Evolutionary conservation across 495 filamentous ascomycete species (phyloP).

Genomic region (Podospora australis): DNA sequence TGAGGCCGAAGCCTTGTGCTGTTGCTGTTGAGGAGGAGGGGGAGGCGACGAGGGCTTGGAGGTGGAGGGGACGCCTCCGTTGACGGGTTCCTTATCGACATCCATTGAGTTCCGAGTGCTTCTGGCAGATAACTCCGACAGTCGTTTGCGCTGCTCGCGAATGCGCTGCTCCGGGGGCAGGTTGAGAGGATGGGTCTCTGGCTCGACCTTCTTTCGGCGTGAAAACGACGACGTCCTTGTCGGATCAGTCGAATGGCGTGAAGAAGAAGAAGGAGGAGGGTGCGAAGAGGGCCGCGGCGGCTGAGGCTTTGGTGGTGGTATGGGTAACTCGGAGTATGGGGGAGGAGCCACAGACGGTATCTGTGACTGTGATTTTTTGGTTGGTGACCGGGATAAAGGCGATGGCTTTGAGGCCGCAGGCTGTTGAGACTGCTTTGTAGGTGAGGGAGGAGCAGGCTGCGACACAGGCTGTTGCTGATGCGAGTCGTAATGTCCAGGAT

Average conservation of each 20-base stretch:
- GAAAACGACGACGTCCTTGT: constrained; percentile 25
- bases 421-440: constrained; percentile 16
- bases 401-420: constrained; percentile 17
- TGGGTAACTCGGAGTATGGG: too few species aligned
- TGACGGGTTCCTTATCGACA: constrained; percentile 61
- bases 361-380: constrained; percentile 24
- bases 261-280: constrained; percentile 34
- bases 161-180: constrained; percentile 77
- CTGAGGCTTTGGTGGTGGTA: constrained; percentile 22
- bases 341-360: too few species aligned
- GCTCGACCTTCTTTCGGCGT: constrained; percentile 51
- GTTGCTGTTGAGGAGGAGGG: too few species aligned
- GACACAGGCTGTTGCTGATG: constrained; percentile 6
- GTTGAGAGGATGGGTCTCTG: constrained; percentile 75
- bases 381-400: constrained; percentile 23
- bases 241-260: constrained; percentile 34
- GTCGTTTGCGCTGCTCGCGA: constrained; percentile 53
- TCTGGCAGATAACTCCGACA: constrained; percentile 64
- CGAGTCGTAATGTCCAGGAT: constrained; percentile 14
- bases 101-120: constrained; percentile 71
- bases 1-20: constrained; percentile 31
- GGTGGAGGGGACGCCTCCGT: constrained; percentile 39
- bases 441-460: constrained; percentile 18
- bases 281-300: constrained; percentile 31
- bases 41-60: constrained; percentile 30